Base-by-base conservation (phyloP, 116 monocot species). In the Phalaenopsis hybrid region DNA sequence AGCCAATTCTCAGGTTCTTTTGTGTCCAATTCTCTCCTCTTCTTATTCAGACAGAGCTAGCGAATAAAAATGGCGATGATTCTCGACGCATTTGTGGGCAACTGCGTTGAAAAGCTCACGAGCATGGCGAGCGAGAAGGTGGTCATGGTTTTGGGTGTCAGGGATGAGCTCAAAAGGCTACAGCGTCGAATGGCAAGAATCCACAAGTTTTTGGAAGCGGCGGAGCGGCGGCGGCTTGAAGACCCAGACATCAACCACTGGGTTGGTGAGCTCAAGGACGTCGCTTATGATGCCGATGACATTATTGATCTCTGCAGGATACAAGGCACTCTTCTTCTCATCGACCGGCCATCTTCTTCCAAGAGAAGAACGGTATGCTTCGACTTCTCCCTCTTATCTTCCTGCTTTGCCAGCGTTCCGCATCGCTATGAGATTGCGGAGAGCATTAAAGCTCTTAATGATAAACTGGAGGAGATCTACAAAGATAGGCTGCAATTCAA, bases 251-350 rank as follows among this genome's bases (percentile, higher is more conserved):
- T 81, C 33, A 37, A 37, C n/a, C 48, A 50, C 74, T 73, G 73
- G 73, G 55, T 55, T 16, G 15, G 55, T 15, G 55, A 51, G 75
- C 75, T 81, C 9, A 75, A 52, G 11, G 81, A 81, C 37, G 44
- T 81, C 57, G 57, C 52, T 16, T 74, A 81, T 8, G 81, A 81
- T 3, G 75, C 59, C 2, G 81, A 81, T 11, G 81, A 81, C 75
- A 59, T 74, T 18, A 75, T 81, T 6, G 75, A 81, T 28, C 81
- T 81, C 41, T 74, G 74, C 41, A 72, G 81, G 41, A 57, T 81
- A 17, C 51, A 81, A 4, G 55, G 81, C 0, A 46, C 75, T 46
- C 21, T 16, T n/a, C 20, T 75, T 7, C 21, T 41, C 20, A 12
- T 18, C 44, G 37, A n/a, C 23, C 80, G 3, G 12, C 44, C 63